phyloP scores from a whole-genome alignment of 2,329 filamentous ascomycete genomes.

The Arthrobotrys megalospora region DNA sequence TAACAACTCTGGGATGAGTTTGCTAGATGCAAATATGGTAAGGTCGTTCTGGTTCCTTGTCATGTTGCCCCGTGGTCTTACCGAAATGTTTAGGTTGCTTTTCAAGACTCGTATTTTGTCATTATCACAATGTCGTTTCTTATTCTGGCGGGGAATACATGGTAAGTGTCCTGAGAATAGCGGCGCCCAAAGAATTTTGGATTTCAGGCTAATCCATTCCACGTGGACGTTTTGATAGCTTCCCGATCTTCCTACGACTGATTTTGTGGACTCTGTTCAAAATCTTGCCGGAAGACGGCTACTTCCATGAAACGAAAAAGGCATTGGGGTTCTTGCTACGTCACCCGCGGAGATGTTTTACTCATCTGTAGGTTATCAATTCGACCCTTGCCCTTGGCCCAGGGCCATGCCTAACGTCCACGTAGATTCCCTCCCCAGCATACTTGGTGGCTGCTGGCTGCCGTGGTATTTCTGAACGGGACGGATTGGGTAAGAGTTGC shows the following conservation, averaged over 20 bases:
- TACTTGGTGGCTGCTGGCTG: conserved; percentile 72
- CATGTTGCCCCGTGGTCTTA: not conserved
- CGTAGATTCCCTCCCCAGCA: conserved; percentile 70
- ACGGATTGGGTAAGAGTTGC: conserved; percentile 67
- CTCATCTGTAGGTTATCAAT: conserved; percentile 67
- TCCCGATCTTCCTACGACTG: conserved; percentile 72
- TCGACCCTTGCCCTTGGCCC: not conserved
- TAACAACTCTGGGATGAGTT: conserved; percentile 80
- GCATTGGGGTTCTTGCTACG: conserved; percentile 71
- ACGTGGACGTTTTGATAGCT: conserved; percentile 64
- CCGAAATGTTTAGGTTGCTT: conserved; percentile 69
- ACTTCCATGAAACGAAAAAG: conserved; percentile 65
- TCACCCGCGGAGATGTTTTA: conserved; percentile 73
- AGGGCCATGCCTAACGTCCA: conserved; percentile 10
- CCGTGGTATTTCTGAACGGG: conserved; percentile 70
- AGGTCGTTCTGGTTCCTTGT: conserved; percentile 65
- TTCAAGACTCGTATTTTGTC: conserved; percentile 68
- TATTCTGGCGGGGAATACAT: conserved; percentile 66
- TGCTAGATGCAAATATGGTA: conserved; percentile 77
- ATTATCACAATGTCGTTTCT: conserved; percentile 61
- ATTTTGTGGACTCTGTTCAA: conserved; percentile 72
- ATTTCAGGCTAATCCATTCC: conserved; percentile 5
- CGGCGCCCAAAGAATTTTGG: not conserved
- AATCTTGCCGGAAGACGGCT: conserved; percentile 65
- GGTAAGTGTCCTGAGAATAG: conserved; percentile 66